Percentiles rank a stretch among this genome's conserved stretches.
phyloP scores from a whole-genome alignment of 2,329 filamentous ascomycete species.

The Blastomyces emzantsi region DNA sequence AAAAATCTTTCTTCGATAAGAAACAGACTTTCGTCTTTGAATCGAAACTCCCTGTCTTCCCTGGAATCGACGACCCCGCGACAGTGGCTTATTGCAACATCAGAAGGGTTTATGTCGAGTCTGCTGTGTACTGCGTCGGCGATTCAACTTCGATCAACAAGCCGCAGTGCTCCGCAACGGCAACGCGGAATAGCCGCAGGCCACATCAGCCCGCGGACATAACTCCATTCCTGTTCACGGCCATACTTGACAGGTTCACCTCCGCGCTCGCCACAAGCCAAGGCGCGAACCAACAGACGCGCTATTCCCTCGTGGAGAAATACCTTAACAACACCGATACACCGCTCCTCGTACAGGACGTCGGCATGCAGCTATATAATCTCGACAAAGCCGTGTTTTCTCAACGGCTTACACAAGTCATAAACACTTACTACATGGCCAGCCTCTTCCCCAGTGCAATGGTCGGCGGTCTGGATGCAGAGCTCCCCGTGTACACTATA shows the following conservation, averaged over 20 bases:
- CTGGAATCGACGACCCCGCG: not conserved
- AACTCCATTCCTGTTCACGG: constrained; percentile 8
- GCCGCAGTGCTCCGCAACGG: constrained; percentile 10
- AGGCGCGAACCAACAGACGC: not conserved
- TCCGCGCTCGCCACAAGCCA: not conserved
- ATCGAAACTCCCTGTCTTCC: not conserved
- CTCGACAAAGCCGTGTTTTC: constrained; percentile 7
- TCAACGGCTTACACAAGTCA: constrained; percentile 7
- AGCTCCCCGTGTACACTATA: not conserved
- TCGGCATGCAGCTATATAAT: not conserved
- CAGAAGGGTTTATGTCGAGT: constrained; percentile 13
- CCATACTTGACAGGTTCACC: not conserved
- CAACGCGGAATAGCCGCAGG: constrained; percentile 8
- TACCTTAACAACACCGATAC: constrained; percentile 12
- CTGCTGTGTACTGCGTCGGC: constrained; percentile 8
- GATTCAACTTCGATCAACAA: not conserved
- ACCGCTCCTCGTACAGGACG: constrained; percentile 5
- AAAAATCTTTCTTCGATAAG: not conserved
- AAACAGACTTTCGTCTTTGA: constrained; percentile 12
- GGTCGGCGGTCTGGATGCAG: constrained; percentile 1
- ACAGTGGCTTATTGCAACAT: constrained; percentile 10
- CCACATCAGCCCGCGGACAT: constrained; percentile 11
- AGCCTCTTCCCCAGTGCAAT: constrained; percentile 10
- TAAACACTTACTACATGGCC: constrained; percentile 13
- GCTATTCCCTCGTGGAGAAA: not conserved